Percentiles rank a stretch among this genome's conserved stretches.
Evolutionary conservation across 768 basidiomycete genomes (phyloP).

Genomic region (Sutorius australiensis): DNA sequence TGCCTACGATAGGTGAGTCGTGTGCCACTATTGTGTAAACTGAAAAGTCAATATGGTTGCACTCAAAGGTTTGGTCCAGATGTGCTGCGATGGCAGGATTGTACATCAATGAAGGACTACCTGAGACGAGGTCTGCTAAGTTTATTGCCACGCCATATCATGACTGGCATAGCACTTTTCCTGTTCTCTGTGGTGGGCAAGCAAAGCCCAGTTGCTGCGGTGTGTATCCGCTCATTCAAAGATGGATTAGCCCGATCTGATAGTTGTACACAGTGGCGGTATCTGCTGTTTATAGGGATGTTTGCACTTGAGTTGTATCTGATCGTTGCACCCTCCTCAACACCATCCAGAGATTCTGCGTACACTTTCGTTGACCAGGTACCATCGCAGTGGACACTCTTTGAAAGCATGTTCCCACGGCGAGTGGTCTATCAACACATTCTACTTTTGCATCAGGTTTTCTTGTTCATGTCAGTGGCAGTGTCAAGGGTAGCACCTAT

Average conservation of each 20-base stretch:
- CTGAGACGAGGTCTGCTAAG: conserved; percentile 60
- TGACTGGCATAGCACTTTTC: conserved; percentile 52
- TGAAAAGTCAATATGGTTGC: background rate
- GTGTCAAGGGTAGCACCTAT: conserved; percentile 68
- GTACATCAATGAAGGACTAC: conserved; percentile 67
- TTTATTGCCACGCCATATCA: conserved; percentile 64
- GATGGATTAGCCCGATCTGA: conserved; percentile 13
- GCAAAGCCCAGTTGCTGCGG: conserved; percentile 59
- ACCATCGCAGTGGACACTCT: conserved; percentile 23
- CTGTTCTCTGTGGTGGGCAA: conserved; percentile 62
- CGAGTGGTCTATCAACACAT: conserved; percentile 76
- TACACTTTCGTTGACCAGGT: conserved; percentile 24
- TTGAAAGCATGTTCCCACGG: conserved; percentile 50
- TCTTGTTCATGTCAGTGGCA: conserved; percentile 70
- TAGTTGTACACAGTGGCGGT: conserved; percentile 62
- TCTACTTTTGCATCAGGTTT: conserved; percentile 70
- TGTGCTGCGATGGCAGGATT: conserved; percentile 63
- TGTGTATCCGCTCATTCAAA: conserved; percentile 37
- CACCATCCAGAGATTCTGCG: conserved; percentile 3
- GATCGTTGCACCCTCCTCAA: conserved; percentile 47
- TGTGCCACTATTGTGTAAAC: background rate
- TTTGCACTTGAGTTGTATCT: conserved; percentile 63
- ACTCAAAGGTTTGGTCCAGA: conserved; percentile 69
- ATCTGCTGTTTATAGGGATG: conserved; percentile 60
- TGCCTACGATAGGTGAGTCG: conserved; percentile 75